Evolutionary conservation across 306 rosid genomes (phyloP).

Genomic region (Vachellia pachyceras): DNA sequence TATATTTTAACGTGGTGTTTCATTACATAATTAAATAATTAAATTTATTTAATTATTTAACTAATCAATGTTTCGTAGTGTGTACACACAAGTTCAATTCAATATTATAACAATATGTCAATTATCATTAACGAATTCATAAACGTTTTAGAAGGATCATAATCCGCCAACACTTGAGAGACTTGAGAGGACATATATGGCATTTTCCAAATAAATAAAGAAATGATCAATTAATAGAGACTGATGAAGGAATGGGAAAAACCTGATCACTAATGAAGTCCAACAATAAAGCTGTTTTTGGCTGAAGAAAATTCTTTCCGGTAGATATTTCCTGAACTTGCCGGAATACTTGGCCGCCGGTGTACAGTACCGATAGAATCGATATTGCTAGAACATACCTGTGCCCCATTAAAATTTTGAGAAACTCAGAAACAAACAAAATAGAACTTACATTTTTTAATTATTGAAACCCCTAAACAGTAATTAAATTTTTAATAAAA

Average conservation of each 20-base stretch:
- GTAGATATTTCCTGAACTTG: slow-evolving; percentile 53
- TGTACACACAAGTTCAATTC: neutral
- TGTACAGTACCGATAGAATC: slow-evolving; percentile 58
- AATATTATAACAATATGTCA: neutral
- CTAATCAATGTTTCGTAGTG: too few relatives aligned
- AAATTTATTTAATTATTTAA: too few relatives aligned
- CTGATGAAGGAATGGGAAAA: neutral
- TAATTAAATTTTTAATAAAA: slow-evolving; percentile 14
- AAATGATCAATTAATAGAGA: neutral
- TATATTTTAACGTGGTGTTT: neutral
- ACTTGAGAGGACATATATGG: neutral
- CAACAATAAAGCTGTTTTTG: slow-evolving; percentile 38
- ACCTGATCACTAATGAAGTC: slow-evolving; percentile 81
- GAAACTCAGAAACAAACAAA: neutral
- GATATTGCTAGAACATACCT: slow-evolving; percentile 70
- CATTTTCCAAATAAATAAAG: neutral
- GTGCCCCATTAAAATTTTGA: slow-evolving; percentile 8
- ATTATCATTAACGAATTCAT: too few relatives aligned
- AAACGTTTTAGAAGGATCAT: too few relatives aligned
- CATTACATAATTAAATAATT: neutral
- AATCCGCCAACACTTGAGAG: neutral
- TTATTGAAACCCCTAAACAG: neutral
- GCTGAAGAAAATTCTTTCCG: slow-evolving; percentile 39
- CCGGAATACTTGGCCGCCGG: slow-evolving; percentile 52
- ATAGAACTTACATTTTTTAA: neutral